Evolutionary conservation across 495 filamentous ascomycete species (phyloP).

Genomic region (Bombardia bombarda): DNA sequence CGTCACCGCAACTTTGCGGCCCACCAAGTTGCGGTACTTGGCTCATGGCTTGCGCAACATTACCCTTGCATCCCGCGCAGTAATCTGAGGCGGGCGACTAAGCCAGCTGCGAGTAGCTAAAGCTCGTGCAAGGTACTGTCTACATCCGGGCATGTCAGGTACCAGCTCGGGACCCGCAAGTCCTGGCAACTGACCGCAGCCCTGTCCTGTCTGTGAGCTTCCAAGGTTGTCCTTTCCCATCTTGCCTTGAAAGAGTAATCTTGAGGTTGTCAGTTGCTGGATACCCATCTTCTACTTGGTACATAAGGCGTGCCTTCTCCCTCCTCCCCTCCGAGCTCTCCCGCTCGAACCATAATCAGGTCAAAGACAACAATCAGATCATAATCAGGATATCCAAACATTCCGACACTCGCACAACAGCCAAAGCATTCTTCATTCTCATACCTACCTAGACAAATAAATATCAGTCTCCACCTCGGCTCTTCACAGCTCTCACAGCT

Average conservation of each 20-base stretch:
- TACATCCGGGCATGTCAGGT: slow-evolving; percentile 10
- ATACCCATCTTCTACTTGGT: slow-evolving; percentile 11
- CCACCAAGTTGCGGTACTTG: slow-evolving; percentile 13
- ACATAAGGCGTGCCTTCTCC: slow-evolving; percentile 39
- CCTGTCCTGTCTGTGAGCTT: slow-evolving; percentile 20
- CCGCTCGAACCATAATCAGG: slow-evolving; percentile 22
- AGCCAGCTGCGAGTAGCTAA: slow-evolving; percentile 16
- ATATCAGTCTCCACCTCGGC: background rate
- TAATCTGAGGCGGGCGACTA: no score
- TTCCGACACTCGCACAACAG: background rate
- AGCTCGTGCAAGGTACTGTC: slow-evolving; percentile 12
- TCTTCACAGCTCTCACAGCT: background rate
- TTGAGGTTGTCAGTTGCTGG: slow-evolving; percentile 21
- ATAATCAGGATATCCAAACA: slow-evolving; percentile 13
- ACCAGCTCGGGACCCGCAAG: slow-evolving; percentile 15
- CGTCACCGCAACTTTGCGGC: slow-evolving; percentile 30
- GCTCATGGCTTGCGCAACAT: slow-evolving; percentile 6
- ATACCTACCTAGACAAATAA: background rate
- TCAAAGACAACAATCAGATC: slow-evolving; percentile 11
- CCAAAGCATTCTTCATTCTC: slow-evolving; percentile 2
- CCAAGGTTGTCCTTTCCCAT: slow-evolving; percentile 16
- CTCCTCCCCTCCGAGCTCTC: slow-evolving; percentile 6
- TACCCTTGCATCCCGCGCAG: slow-evolving; percentile 5
- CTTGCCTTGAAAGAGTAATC: slow-evolving; percentile 21
- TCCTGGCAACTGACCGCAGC: slow-evolving; percentile 19